Evolutionary conservation across 2,329 filamentous ascomycete species (phyloP).

Genomic region (Apiospora arundinis): DNA sequence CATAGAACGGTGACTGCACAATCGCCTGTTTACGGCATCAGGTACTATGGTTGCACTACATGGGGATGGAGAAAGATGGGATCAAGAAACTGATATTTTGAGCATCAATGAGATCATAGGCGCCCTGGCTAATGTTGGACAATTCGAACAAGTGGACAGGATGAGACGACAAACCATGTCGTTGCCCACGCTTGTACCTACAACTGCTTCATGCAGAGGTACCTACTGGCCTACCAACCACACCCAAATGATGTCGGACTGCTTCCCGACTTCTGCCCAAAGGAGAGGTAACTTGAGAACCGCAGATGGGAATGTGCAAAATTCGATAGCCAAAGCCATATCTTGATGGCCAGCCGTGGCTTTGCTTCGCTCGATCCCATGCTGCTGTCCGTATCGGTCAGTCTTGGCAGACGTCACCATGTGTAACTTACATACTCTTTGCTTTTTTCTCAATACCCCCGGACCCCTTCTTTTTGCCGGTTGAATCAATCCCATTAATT

Average conservation of each 20-base stretch:
- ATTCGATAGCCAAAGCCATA: not conserved
- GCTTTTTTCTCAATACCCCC: not conserved
- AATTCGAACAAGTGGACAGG: not conserved
- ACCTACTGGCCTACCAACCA: not conserved
- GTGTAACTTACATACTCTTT: not conserved
- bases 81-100: not conserved
- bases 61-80: not conserved
- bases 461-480: too few relatives aligned
- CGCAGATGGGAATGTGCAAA: constrained; percentile 8
- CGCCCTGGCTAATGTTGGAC: not conserved
- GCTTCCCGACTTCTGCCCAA: not conserved
- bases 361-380: not conserved
- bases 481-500: not conserved
- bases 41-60: not conserved
- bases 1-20: not conserved
- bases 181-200: not conserved
- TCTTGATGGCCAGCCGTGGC: too few relatives aligned
- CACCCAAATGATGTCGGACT: not conserved
- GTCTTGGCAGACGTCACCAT: constrained; percentile 13
- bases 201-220: not conserved
- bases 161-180: not conserved
- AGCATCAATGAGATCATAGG: constrained; percentile 3
- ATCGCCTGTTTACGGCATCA: not conserved
- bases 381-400: not conserved
- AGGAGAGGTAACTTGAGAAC: not conserved